Evolutionary conservation across 164 flowering plant species (phyloP), one percentile per base, ranked within the genome.

Genomic region (Tinospora cordifolia): DNA sequence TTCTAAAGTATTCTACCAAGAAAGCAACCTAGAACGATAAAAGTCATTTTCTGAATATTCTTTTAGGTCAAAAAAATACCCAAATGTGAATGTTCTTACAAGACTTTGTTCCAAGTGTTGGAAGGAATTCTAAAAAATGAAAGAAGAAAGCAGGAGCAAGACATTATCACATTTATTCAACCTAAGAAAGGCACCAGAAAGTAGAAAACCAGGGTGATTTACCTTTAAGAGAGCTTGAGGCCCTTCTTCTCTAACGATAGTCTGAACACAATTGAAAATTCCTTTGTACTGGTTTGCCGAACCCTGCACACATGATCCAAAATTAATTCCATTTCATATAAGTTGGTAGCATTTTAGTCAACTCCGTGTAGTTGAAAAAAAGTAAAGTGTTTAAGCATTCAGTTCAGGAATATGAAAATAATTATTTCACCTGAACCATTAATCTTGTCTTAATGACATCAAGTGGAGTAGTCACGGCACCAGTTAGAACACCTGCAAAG

Each of bases 381-480:
- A 30, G 30, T n/a, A 67, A 4, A 47, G 39, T 15, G 3, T 63
- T 11, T 5, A 27, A 7, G 19, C 9, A 15, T 36, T 8, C 40
- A 40, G 40, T 8, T n/a, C 9, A 63, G 22, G 68, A 65, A 65
- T 64, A 46, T 0, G 54, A 40, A 68, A 46, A 9, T 15, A 24
- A 12, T 24, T 25, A 54, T 30, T 26, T 38, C 75, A 92, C 99
- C 97, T 94, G 99, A 79, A 87, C 87, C 99, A 94, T 94, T 68
- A 92, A 72, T 72, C 99, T 84, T 39, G 98, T 94, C 82, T 94
- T 94, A n/a, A 94, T 88, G 34, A 94, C 99, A 85, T 94, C 99
- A 24, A 92, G 90, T 21, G 99, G 99, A 59, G 99, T 92, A 19
- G 97, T 90, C 71, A 90, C 72, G 47, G 97, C 99, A 76, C 97